These are phyloP conservation scores for Botrytis medusae DNA, from an alignment of 2,329 filamentous ascomycete genomes.

Conservation along the genomic window DNA sequence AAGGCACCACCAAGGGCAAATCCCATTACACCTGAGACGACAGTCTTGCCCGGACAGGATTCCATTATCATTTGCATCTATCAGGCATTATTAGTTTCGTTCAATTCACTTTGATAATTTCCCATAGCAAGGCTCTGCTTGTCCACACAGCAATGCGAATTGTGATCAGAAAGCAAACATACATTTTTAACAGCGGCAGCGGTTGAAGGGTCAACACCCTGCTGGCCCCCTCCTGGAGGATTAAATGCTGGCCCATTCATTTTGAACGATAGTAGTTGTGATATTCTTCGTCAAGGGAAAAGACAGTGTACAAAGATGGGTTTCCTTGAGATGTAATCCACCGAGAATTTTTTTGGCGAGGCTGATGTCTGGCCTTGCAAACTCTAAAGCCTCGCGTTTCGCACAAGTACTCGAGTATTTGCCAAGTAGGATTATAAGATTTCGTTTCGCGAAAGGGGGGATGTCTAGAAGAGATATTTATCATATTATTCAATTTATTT, in stretches of 20 bases:
- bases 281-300: background rate
- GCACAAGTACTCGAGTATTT: background rate
- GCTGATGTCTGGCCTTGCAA: constrained; percentile 19
- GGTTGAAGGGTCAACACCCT: constrained; percentile 34
- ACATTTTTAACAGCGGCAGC: constrained; percentile 39
- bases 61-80: constrained; percentile 63
- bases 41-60: constrained; percentile 85
- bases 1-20: constrained; percentile 93
- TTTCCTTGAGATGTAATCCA: background rate
- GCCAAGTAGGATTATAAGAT: background rate
- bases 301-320: background rate
- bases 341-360: constrained; percentile 22
- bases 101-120: background rate
- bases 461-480: background rate
- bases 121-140: background rate
- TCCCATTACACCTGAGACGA: constrained; percentile 87
- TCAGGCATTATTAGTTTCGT: background rate
- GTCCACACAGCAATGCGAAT: background rate
- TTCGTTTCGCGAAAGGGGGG: background rate
- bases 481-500: background rate
- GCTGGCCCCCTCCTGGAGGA: constrained; percentile 21
- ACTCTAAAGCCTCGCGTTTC: background rate
- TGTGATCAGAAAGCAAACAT: constrained; percentile 22
- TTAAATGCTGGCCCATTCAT: constrained; percentile 36
- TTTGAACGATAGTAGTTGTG: constrained; percentile 11